phyloP scores from a whole-genome alignment of 306 rosid genomes.

The Vigna angularis region DNA sequence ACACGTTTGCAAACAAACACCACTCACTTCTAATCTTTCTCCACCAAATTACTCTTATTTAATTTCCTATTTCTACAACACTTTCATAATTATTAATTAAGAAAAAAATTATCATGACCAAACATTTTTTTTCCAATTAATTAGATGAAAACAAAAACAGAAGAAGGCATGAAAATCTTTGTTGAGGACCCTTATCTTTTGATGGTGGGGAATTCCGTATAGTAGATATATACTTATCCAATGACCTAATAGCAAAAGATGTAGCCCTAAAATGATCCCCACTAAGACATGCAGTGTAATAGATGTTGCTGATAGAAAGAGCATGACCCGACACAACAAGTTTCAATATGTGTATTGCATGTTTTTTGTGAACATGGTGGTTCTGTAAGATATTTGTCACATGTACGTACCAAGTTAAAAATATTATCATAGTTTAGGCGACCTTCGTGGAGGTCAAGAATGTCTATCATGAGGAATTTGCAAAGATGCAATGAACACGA shows the following conservation, averaged over 20 bases:
- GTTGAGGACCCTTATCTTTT: slow-evolving; percentile 18
- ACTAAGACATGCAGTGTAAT: slow-evolving; percentile 6
- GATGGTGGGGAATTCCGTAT: slow-evolving; percentile 19
- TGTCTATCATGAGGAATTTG: slow-evolving; percentile 9
- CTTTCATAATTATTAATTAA: neutral
- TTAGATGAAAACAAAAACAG: neutral
- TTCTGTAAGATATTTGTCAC: slow-evolving; percentile 16
- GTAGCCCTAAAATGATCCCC: slow-evolving; percentile 11
- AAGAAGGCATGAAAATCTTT: neutral
- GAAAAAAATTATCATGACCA: neutral
- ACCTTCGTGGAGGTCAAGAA: slow-evolving; percentile 6
- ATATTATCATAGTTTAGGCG: slow-evolving; percentile 43
- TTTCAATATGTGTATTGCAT: neutral
- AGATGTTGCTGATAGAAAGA: slow-evolving; percentile 28
- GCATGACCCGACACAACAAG: slow-evolving; percentile 34
- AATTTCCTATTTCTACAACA: too few relatives aligned
- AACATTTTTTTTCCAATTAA: neutral
- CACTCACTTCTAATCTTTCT: neutral
- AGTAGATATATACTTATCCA: slow-evolving; percentile 19
- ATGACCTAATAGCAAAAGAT: neutral
- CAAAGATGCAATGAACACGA: neutral
- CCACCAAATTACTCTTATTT: neutral
- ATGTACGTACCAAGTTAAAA: slow-evolving; percentile 31
- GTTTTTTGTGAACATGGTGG: slow-evolving; percentile 35
- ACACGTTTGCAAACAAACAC: slow-evolving; percentile 69